These are phyloP conservation scores for Botrytis fabae DNA, from an alignment of 2,329 filamentous ascomycete genomes.

Conservation along the genomic window DNA sequence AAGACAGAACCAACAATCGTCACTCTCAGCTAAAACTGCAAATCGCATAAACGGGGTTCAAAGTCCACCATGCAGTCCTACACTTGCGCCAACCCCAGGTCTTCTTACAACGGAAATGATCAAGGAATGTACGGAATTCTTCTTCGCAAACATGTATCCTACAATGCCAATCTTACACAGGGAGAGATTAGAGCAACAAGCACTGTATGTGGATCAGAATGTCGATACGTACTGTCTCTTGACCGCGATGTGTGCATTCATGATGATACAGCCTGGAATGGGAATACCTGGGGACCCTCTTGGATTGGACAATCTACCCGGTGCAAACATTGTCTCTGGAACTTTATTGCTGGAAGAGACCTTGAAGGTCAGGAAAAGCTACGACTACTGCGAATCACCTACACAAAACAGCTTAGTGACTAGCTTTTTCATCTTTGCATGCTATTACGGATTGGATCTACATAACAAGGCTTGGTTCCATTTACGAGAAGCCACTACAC, in stretches of 20 bases:
- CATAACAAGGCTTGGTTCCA: constrained; percentile 80
- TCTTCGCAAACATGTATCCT: constrained; percentile 66
- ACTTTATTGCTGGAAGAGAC: constrained; percentile 68
- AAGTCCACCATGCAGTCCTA: constrained; percentile 49
- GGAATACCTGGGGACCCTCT: constrained; percentile 58
- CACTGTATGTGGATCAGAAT: constrained; percentile 61
- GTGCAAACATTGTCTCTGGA: constrained; percentile 61
- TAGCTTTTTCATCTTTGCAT: constrained; percentile 78
- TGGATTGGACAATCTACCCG: constrained; percentile 55
- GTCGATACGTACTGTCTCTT: constrained; percentile 65
- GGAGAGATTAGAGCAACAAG: constrained; percentile 57
- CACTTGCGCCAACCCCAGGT: constrained; percentile 57
- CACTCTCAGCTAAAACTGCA: constrained; percentile 61
- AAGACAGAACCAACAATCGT: constrained; percentile 67
- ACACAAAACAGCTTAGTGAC: constrained; percentile 63
- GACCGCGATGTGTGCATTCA: constrained; percentile 64
- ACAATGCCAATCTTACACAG: constrained; percentile 64
- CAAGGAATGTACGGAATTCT: constrained; percentile 67
- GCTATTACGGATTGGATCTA: constrained; percentile 68
- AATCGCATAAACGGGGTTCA: constrained; percentile 58
- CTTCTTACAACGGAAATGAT: constrained; percentile 62
- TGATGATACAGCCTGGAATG: constrained; percentile 70
- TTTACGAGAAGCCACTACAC: constrained; percentile 72
- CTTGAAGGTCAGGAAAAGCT: constrained; percentile 62
- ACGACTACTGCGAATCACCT: constrained; percentile 59